Percentiles rank a stretch among this genome's conserved stretches.
Conservation (phyloP, 2,329 filamentous ascomycete species). For the Alternaria conjuncta region DNA sequence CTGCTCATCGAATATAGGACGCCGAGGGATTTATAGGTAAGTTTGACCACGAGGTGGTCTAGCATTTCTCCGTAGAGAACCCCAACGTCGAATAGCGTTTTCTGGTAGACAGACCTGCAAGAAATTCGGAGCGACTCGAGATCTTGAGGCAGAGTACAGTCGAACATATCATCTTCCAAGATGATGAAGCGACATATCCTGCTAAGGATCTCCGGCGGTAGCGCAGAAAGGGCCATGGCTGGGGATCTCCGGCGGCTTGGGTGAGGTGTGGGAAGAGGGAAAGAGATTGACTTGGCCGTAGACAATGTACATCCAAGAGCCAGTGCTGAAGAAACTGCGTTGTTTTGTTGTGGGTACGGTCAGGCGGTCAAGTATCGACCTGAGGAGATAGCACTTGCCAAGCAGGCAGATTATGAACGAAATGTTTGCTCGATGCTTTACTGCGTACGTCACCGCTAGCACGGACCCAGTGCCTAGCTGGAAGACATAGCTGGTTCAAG, state of each 20-base stretch:
- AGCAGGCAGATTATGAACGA: no score
- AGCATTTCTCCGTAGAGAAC: background rate
- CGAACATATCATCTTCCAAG: no score
- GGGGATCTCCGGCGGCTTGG: background rate
- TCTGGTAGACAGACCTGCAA: background rate
- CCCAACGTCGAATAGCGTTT: background rate
- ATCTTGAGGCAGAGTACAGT: background rate
- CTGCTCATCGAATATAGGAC: background rate
- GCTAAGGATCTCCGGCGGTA: background rate
- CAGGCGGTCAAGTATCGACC: no score
- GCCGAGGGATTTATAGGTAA: background rate
- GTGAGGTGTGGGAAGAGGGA: background rate
- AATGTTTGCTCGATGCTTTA: no score
- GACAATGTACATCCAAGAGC: fast-evolving
- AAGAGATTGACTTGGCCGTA: background rate
- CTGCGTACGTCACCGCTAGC: background rate
- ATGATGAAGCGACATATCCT: background rate
- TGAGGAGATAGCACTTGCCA: no score
- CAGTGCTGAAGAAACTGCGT: background rate
- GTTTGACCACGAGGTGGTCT: background rate
- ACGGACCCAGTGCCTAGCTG: background rate
- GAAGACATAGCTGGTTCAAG: background rate
- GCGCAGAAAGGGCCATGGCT: background rate
- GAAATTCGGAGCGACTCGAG: background rate
- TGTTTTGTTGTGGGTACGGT: background rate